Conservation (phyloP, 148 eudicot genomes). For the Arbutus unedo region DNA sequence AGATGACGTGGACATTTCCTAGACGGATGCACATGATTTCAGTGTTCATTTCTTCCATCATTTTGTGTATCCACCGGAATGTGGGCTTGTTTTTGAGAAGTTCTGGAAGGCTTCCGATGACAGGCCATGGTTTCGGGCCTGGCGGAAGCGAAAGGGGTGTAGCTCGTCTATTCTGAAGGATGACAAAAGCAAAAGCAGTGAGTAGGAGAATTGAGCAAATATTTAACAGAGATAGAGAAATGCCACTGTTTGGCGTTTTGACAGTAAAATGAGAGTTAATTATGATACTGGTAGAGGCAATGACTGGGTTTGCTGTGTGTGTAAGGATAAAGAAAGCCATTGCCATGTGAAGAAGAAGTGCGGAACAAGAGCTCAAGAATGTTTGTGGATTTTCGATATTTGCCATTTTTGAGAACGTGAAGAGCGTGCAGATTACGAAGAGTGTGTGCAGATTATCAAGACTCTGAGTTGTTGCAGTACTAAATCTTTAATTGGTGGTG, state of each 20-base stretch:
- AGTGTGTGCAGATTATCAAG: no score
- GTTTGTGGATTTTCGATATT: no score
- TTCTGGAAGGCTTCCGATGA: conserved; percentile 1
- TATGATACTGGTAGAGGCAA: no score
- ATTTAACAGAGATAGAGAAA: background rate
- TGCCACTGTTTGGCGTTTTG: background rate
- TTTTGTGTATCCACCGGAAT: conserved; percentile 10
- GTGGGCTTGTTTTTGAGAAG: background rate
- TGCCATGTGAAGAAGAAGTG: no score
- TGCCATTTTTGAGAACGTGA: no score
- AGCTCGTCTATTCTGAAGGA: background rate
- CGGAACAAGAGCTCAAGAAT: no score
- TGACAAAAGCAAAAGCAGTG: background rate
- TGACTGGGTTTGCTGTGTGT: no score
- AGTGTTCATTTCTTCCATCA: background rate
- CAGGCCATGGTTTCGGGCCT: conserved; percentile 11
- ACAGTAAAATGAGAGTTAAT: no score
- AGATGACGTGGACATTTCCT: conserved; percentile 9
- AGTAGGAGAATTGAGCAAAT: background rate
- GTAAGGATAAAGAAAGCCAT: no score
- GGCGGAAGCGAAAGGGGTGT: background rate
- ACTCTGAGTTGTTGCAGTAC: no score
- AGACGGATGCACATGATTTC: conserved; percentile 11
- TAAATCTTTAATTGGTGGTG: no score
- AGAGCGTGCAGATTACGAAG: no score